Conservation (phyloP, 2,329 filamentous ascomycete genomes). For the Verticillium nubilum region DNA sequence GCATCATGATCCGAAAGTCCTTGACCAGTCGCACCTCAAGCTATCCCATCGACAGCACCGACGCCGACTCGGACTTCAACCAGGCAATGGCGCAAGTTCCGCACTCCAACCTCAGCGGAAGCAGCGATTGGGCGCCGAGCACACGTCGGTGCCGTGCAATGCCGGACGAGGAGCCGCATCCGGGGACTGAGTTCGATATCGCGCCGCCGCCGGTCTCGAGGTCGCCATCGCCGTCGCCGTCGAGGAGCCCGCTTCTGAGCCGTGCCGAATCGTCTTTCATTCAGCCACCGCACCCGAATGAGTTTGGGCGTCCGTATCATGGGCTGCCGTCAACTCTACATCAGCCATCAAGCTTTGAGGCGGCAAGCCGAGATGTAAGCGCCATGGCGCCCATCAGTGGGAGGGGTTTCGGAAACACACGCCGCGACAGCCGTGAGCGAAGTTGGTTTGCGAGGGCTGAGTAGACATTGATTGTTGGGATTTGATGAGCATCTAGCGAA, state of each 20-base stretch:
- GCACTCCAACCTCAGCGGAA: not conserved
- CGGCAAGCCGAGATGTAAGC: not conserved
- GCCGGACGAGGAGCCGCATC: slow-evolving; percentile 2
- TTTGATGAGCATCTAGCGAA: no score
- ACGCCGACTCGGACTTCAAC: not conserved
- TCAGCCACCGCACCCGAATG: not conserved
- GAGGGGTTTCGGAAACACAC: not conserved
- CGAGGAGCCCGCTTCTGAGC: not conserved
- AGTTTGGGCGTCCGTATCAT: not conserved
- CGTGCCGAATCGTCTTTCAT: not conserved
- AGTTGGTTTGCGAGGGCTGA: not conserved
- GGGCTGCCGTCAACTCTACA: not conserved
- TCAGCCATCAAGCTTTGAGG: not conserved
- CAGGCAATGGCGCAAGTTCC: not conserved
- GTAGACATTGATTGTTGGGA: not conserved
- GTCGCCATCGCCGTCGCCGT: slow-evolving; percentile 2
- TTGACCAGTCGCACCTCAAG: slow-evolving; percentile 16
- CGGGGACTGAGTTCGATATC: slow-evolving; percentile 6
- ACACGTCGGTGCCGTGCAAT: not conserved
- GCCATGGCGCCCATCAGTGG: not conserved
- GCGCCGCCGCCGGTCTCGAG: slow-evolving; percentile 5
- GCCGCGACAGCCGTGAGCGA: not conserved
- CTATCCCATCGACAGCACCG: not conserved
- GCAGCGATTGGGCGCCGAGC: not conserved
- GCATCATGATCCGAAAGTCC: slow-evolving; percentile 38